Evolutionary conservation across 73 alveolate species (phyloP).

Genomic region (Tetrahymena thermophila): DNA sequence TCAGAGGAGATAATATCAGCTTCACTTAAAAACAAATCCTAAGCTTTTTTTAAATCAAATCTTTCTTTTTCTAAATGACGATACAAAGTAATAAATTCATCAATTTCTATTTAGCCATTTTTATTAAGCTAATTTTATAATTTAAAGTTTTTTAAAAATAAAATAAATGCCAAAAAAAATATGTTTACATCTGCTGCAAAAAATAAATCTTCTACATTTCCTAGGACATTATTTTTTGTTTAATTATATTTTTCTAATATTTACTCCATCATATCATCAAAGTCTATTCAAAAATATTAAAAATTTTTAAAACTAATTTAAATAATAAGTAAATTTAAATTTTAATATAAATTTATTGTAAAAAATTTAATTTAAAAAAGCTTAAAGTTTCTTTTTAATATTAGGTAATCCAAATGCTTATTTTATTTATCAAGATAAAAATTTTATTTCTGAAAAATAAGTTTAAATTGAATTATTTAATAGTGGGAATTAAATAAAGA

Average conservation of each 20-base stretch:
- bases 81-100: background rate
- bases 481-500: too few relatives aligned
- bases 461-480: too few relatives aligned
- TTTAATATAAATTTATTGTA: too few relatives aligned
- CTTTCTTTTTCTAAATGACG: background rate
- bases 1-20: background rate
- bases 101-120: background rate
- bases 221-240: background rate
- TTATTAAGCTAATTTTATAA: background rate
- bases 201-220: background rate
- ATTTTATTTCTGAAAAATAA: too few relatives aligned
- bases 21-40: background rate
- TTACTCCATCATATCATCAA: background rate
- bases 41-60: background rate
- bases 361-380: too few relatives aligned
- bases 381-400: too few relatives aligned
- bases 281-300: background rate
- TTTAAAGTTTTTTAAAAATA: background rate
- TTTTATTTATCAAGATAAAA: too few relatives aligned
- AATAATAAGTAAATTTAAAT: too few relatives aligned
- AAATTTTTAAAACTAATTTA: too few relatives aligned
- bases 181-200: background rate
- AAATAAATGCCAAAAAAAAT: background rate
- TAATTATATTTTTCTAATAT: background rate
- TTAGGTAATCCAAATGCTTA: too few relatives aligned